Base-by-base conservation (phyloP, 495 filamentous ascomycete genomes). In the Corynascus novoguineensis region DNA sequence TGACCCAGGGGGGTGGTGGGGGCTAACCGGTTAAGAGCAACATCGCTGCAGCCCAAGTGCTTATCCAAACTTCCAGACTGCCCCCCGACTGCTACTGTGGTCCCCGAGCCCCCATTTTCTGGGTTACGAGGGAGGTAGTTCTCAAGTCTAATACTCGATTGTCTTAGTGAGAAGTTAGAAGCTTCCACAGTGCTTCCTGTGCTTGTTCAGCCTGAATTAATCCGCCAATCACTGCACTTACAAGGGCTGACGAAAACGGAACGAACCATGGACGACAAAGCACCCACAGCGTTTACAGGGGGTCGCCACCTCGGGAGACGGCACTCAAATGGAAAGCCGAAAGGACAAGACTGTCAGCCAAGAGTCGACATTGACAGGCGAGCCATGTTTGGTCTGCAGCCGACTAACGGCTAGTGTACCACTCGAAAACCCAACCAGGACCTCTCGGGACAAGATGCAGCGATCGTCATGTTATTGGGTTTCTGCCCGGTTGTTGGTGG, bases 141-240 rank as follows among this genome's bases (percentile, higher is more conserved):
- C 15, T 11, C 25, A n/a, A 45, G 4, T 29, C 12, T 17, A 49
- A n/a, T n/a, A n/a, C 11, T 21, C 21, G 15, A 17, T 19, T 14
- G 27, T 4, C 40, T 19, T 11, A 9, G 40, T 42, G 40, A 24
- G n/a, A 42, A 42, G 17, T n/a, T 11, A 10, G 5, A 29, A 11
- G 24, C 49, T 40, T 52, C 49, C 12, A 9, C 6, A 15, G 29
- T 38, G 34, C 22, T 38, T 40, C 34, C 12, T 38, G 38, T 9
- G 31, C 10, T 5, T 2, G 29, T 55, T 58, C 52, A 63, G 57
- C 28, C 61, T 57, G 53, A 63, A 63, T 51, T 58, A 29, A 17
- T 53, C 57, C 57, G 50, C 58, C 58, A 60, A 60, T 62, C 42
- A 42, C 15, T 24, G 2, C 15, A 14, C 5, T 40, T 2, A 17